Evolutionary conservation across 108 stramenopile species (phyloP), one percentile per base, ranked within the genome.

Genomic region (Chaetoceros tenuissimus): DNA sequence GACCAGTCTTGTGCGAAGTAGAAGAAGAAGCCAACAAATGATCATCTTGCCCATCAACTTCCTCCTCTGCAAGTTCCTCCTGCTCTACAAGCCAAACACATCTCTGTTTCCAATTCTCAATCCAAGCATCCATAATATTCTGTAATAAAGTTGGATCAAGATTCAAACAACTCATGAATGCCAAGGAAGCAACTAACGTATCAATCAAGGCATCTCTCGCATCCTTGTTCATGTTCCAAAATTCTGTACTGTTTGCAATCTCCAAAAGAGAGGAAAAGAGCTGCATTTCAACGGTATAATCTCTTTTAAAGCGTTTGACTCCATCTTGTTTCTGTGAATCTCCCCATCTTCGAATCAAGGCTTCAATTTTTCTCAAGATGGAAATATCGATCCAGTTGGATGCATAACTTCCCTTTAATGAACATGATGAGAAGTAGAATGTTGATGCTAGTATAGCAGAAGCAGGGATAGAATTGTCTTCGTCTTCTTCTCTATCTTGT

Each of bases 191-290:
- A 22, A 56, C 57, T 17, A 71, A 61, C 5, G 78, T 72, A 28
- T 91, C 85, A 20, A 82, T 16, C 24, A 79, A 53, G 17, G 68
- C 71, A 52, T 91, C 89, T 24, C 74, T 55, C 27, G 81, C 74
- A 28, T 85, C 85, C 7, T 48, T 48, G 5, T 81, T 77, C 89
- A 85, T 87, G 48, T 69, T 83, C 48, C 34, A 40, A 13, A 40
- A 40, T 10, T 40, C 34, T 5, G 5, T 5, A 13, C 34, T 10
- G 5, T 40, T 40, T 5, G 13, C 8, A 40, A 40, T 13, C 13
- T 40, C 13, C 34, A 13, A 40, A 10, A 40, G 5, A 40, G 34
- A 40, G 13, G 8, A 10, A 40, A 5, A 40, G 8, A 40, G 13
- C 13, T 40, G 5, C 34, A 40, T 40, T 10, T 40, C 34, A 10